Evolutionary conservation across 352 stramenopile species (phyloP).

Genomic region (Globisporangium perplexum): DNA sequence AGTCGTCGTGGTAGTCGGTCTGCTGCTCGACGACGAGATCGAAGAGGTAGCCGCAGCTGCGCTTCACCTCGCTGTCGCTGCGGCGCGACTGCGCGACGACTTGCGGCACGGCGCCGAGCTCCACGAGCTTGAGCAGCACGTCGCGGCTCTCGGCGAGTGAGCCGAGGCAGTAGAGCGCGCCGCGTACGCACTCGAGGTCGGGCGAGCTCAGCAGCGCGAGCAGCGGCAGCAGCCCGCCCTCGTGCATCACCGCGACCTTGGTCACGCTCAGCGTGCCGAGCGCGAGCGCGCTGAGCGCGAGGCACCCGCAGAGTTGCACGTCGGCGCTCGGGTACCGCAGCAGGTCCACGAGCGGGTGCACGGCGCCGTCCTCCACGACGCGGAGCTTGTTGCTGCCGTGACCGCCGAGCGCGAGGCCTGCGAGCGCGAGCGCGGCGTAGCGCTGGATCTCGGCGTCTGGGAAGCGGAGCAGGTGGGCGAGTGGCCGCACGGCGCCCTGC

Average conservation of each 20-base stretch:
- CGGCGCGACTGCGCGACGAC: conserved; percentile 72
- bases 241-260: conserved; percentile 89
- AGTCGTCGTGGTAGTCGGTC: conserved; percentile 90
- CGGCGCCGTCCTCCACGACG: conserved; percentile 90
- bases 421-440: conserved; percentile 90
- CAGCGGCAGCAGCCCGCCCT: conserved; percentile 86
- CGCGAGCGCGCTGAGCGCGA: conserved; percentile 90
- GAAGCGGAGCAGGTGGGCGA: conserved; percentile 93
- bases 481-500: conserved; percentile 87
- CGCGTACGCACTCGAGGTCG: conserved; percentile 89
- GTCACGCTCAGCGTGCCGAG: conserved; percentile 82
- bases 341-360: conserved; percentile 91
- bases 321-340: conserved; percentile 91
- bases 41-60: conserved; percentile 92
- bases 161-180: conserved; percentile 90
- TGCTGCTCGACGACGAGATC: conserved; percentile 87
- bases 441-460: conserved; percentile 95
- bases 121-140: conserved; percentile 89
- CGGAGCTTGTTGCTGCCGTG: conserved; percentile 91
- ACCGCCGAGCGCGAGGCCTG: conserved; percentile 89
- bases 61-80: conserved; percentile 91
- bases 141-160: conserved; percentile 91
- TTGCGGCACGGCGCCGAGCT: conserved; percentile 80
- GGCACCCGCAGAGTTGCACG: conserved; percentile 89
- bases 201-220: conserved; percentile 80